These are phyloP conservation scores for Syzygium aqueum DNA, from an alignment of 345 rosid species.

Conservation along the genomic window DNA sequence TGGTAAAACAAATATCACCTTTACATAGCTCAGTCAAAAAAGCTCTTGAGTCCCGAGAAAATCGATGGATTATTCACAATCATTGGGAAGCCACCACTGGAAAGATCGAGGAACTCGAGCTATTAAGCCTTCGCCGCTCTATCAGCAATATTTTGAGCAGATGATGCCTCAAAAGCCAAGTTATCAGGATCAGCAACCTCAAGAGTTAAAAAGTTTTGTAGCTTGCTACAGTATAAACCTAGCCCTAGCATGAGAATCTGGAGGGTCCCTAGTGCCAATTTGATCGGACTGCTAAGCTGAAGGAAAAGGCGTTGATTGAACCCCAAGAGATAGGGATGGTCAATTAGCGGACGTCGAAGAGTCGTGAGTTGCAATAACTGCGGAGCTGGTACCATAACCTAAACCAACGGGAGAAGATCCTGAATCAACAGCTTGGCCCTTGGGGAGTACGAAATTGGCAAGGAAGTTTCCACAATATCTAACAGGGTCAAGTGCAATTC, in stretches of 20 bases:
- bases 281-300: neutral
- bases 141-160: neutral
- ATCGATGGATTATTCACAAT: too few relatives aligned
- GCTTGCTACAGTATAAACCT: neutral
- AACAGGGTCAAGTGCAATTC: neutral
- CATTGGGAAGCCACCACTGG: neutral
- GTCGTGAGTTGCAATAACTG: neutral
- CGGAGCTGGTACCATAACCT: neutral
- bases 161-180: neutral
- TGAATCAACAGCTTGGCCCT: neutral
- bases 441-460: neutral
- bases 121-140: neutral
- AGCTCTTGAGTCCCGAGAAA: neutral
- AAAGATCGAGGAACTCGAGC: neutral
- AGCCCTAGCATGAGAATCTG: neutral
- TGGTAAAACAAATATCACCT: neutral
- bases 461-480: neutral
- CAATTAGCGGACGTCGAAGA: neutral
- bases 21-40: neutral
- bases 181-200: neutral
- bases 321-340: neutral
- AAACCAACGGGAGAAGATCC: neutral
- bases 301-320: neutral
- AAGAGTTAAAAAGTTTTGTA: neutral
- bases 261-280: neutral